Base-by-base conservation (phyloP, 129 eudicot species). In the Artemisia annua region DNA sequence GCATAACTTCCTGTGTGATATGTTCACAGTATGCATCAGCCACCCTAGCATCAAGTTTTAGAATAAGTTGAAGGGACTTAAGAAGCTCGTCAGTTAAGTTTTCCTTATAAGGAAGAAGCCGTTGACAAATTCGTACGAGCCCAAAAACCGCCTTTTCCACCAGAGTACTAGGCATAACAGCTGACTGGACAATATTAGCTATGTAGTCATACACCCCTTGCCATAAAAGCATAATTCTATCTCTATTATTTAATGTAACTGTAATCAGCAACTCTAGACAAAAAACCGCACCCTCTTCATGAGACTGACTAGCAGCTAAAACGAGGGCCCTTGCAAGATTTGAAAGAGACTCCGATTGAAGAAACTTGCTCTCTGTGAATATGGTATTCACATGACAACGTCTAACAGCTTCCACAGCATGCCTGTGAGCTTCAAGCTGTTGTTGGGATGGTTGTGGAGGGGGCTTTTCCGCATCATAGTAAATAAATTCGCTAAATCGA, bases 81-180 rank as follows among this genome's bases (percentile, higher is more conserved):
- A 89, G 84, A 72, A 89, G 96, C 78, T 84, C 91, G n/a, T 89
- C 96, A 3, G 89, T 77, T 20, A 89, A 82, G 53, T 84, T 86
- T 63, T 89, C 96, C 74, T 89, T 89, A 79, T 89, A 89, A 16
- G 96, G 96, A 67, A 89, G 89, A 66, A 89, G 77, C 16, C 92
- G 80, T 70, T 89, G 96, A 75, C 92, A 89, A 39, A 89, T 89
- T 30, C 89, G 85, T 17, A 89, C 85, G 18, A 89, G 89, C 48
- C 96, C 96, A 60, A 89, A 89, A 54, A 89, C 91, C 32, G 96
- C 96, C 77, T 89, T 86, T 75, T 89, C 96, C 32, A 86, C 96
- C 20, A 89, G 73, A 19, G 86, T 69, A 72, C 89, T 82, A 20
- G 96, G 91, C 87, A 89, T 84, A 20, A 82, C 75, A 2, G 87